A percentile compares a stretch with the other conserved stretches of the same genome.
These are phyloP conservation scores for Blastobotrys americana DNA, from an alignment of 805 yeast genomes.

Conservation along the genomic window DNA sequence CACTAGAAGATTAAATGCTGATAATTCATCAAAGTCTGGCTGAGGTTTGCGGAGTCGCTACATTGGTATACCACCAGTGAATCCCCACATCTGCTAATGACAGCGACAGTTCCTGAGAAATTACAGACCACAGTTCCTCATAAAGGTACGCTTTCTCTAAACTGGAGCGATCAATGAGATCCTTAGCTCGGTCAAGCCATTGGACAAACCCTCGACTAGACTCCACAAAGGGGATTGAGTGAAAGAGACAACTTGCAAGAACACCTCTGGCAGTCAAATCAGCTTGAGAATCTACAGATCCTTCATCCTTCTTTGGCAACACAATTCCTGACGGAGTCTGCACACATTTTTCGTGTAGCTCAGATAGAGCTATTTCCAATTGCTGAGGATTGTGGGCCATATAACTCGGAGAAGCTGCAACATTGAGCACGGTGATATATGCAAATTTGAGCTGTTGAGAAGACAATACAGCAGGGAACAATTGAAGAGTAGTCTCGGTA, in stretches of 20 bases:
- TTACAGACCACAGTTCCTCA: constrained; percentile 43
- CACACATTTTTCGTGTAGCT: constrained; percentile 34
- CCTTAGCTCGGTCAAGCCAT: constrained; percentile 45
- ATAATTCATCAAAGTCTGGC: background rate
- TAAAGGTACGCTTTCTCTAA: constrained; percentile 37
- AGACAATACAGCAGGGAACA: constrained; percentile 52
- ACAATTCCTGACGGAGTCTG: constrained; percentile 31
- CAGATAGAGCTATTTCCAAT: constrained; percentile 35
- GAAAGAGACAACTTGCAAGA: constrained; percentile 40
- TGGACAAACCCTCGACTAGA: constrained; percentile 30
- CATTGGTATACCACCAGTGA: constrained; percentile 25
- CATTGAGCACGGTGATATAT: constrained; percentile 46
- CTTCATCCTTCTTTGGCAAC: constrained; percentile 26
- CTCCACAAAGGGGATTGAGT: constrained; percentile 47
- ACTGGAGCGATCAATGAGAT: constrained; percentile 15
- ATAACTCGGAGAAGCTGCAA: constrained; percentile 33
- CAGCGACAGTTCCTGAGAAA: constrained; percentile 49
- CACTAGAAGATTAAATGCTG: background rate
- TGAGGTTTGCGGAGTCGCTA: background rate
- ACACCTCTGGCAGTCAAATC: constrained; percentile 42
- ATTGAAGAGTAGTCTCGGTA: constrained; percentile 40
- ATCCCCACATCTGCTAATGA: constrained; percentile 27
- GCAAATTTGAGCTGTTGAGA: constrained; percentile 52
- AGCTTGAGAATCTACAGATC: constrained; percentile 2
- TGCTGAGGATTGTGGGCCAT: constrained; percentile 22